Base-by-base conservation (phyloP, 1,284 basidiomycete species). In the Apiotrichum siamense region DNA sequence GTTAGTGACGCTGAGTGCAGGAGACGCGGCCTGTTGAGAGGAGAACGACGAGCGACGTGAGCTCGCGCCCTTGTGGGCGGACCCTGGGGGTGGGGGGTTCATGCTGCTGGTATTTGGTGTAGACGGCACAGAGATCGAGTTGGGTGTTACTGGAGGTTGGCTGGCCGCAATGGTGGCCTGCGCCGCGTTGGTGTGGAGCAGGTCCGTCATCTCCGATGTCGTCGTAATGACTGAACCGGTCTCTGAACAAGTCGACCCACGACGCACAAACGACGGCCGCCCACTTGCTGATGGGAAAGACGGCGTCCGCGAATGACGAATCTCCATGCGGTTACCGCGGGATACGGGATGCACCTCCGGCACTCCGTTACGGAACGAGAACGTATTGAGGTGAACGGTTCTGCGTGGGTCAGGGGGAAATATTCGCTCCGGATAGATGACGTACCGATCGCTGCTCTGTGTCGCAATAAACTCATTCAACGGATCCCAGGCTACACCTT, bases 401-500 rank as follows among this genome's bases (percentile, higher is more conserved):
- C 69, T 75, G 53, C n/a, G n/a, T 15, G n/a, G 13, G 42, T 65
- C 38, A 61, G 58, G 17, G 33, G 33, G 17, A n/a, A 15, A 17
- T 20, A 38, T 20, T 37, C 17, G 50, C 44, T 24, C 25, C 2
- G 48, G 49, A 36, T 17, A 25, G 4, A 29, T 24, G n/a, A 52
- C 75, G 57, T 41, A 78, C 75, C 92, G 81, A 73, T 96, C 91
- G 63, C 86, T 89, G 71, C 87, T 89, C 69, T 96, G 93, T 0
- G 92, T 96, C 3, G 92, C 91, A 58, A 97, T 87, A 67, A 87
- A 96, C 69, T 93, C 88, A 68, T 93, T 91, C 61, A 94, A 74
- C 1, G 92, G 92, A 60, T 97, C 92, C 92, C 93, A 97, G 1
- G 90, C 87, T 25, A 97, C 93, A 15, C 92, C 93, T 75, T 97